Conservation (phyloP, 805 yeast species). For the Spathaspora arborariae region DNA sequence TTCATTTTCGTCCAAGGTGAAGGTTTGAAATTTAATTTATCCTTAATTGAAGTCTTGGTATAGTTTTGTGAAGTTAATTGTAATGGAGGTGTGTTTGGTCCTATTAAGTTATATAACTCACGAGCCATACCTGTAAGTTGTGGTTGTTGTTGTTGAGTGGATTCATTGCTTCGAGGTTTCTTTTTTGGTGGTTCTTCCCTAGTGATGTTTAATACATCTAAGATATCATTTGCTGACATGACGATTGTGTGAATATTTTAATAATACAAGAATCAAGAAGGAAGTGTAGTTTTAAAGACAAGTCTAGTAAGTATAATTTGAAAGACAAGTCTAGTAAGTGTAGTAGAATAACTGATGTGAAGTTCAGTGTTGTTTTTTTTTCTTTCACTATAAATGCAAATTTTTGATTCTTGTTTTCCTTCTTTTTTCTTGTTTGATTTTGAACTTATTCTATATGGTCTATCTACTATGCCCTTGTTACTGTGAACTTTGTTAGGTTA, state of each 20-base stretch:
- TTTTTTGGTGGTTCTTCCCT: constrained; percentile 44
- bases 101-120: constrained; percentile 82
- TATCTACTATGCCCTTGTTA: too few species aligned
- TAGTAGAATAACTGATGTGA: too few species aligned
- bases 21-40: constrained; percentile 60
- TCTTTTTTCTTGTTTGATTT: too few species aligned
- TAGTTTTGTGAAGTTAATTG: constrained; percentile 30
- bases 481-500: too few species aligned
- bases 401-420: too few species aligned
- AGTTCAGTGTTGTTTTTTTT: too few species aligned
- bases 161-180: constrained; percentile 29
- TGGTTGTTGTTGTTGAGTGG: constrained; percentile 14
- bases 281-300: too few species aligned
- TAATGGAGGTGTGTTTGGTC: constrained; percentile 90
- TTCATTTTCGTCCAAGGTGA: constrained; percentile 77
- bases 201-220: constrained; percentile 73
- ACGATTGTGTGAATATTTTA: background rate
- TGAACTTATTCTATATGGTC: too few species aligned
- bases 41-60: constrained; percentile 52
- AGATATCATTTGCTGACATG: constrained; percentile 51
- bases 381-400: too few species aligned
- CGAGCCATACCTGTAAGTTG: constrained; percentile 70
- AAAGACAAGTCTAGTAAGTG: too few species aligned
- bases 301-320: too few species aligned
- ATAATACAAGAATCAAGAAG: too few species aligned